Conservation (phyloP, 805 yeast species). For the Spathaspora gorwiae region DNA sequence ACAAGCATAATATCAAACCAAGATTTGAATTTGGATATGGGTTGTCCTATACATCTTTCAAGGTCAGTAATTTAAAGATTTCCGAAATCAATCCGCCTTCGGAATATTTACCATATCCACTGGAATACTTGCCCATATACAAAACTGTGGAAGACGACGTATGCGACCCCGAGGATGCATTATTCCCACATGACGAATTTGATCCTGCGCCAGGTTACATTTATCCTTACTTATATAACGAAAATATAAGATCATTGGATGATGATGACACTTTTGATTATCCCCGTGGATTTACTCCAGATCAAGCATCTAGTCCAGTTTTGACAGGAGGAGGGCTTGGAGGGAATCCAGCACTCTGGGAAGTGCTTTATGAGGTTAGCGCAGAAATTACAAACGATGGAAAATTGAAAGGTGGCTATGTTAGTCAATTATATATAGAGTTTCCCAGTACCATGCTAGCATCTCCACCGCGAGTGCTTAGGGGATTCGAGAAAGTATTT, state of each 20-base stretch:
- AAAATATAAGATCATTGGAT: conserved; percentile 27
- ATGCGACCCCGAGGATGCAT: conserved; percentile 51
- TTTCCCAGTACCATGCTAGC: conserved; percentile 43
- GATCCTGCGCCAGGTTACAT: conserved; percentile 52
- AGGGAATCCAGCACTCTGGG: conserved; percentile 61
- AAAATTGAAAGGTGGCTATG: conserved; percentile 41
- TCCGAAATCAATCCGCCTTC: conserved; percentile 40
- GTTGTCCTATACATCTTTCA: conserved; percentile 48
- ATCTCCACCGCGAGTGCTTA: conserved; percentile 49
- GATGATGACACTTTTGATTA: conserved; percentile 35
- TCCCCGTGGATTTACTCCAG: conserved; percentile 35
- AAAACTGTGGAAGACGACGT: conserved; percentile 42
- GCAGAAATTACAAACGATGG: conserved; percentile 49
- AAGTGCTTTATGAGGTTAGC: conserved; percentile 40
- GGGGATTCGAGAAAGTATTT: conserved; percentile 55
- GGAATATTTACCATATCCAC: conserved; percentile 43
- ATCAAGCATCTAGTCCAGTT: conserved; percentile 32
- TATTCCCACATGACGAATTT: conserved; percentile 49
- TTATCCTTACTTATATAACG: conserved; percentile 49
- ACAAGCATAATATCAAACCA: conserved; percentile 51
- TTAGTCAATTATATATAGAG: conserved; percentile 51
- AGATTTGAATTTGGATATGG: conserved; percentile 63
- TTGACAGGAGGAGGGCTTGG: conserved; percentile 50
- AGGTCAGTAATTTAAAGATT: conserved; percentile 33
- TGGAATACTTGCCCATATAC: conserved; percentile 41